A percentile compares a stretch with the other conserved stretches of the same genome.
phyloP scores from a whole-genome alignment of 1,284 basidiomycete species.

The Mycena sp. region DNA sequence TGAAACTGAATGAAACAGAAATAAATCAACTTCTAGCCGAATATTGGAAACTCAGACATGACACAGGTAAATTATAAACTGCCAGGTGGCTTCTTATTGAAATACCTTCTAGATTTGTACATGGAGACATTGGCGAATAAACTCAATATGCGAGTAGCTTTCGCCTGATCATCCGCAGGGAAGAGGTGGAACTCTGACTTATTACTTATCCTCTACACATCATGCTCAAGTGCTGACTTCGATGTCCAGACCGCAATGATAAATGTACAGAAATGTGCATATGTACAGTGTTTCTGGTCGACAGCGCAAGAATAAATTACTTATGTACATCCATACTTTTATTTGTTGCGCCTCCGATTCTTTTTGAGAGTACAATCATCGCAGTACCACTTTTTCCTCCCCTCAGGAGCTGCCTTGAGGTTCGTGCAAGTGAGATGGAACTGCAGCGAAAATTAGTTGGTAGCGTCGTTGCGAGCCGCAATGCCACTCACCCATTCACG shows the following conservation, averaged over 20 bases:
- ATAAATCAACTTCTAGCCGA: conserved; percentile 80
- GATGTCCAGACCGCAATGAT: neutral
- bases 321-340: neutral
- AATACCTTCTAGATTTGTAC: conserved; percentile 65
- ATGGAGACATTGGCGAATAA: conserved; percentile 85
- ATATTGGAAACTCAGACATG: conserved; percentile 83
- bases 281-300: too few relatives aligned
- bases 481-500: conserved; percentile 77
- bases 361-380: conserved; percentile 58
- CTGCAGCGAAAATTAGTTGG: conserved; percentile 44
- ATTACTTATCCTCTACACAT: too few relatives aligned
- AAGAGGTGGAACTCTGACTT: neutral
- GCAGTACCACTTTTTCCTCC: conserved; percentile 77
- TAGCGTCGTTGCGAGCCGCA: neutral
- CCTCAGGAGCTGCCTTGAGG: conserved; percentile 66
- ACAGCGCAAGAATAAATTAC: neutral
- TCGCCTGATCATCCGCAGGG: conserved; percentile 41
- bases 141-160: conserved; percentile 56
- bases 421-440: conserved; percentile 82
- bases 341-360: conserved; percentile 29
- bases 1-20: conserved; percentile 76
- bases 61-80: conserved; percentile 64
- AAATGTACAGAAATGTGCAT: neutral
- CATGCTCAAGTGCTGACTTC: too few relatives aligned
- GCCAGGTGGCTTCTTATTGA: conserved; percentile 5